Conservation (phyloP, 164 flowering plant species). For the Aristolochia fimbriata region DNA sequence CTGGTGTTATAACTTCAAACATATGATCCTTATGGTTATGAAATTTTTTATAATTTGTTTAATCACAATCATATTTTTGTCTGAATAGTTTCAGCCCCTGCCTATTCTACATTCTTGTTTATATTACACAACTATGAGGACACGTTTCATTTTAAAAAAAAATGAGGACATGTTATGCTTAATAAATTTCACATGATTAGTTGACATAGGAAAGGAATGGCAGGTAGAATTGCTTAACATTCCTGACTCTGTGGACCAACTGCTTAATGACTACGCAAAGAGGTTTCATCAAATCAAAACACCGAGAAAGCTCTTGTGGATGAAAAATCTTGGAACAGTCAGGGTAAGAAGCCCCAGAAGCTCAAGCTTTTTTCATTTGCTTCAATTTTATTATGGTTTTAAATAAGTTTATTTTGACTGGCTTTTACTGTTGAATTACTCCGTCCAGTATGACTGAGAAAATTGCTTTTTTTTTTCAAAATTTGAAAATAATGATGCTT, state of each 20-base stretch:
- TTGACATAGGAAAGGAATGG: slow-evolving; percentile 18
- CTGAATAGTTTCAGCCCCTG: no score
- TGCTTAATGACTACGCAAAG: slow-evolving; percentile 71
- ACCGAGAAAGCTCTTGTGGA: slow-evolving; percentile 92
- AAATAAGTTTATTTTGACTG: neutral
- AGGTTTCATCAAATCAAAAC: slow-evolving; percentile 87
- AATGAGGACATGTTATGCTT: no score
- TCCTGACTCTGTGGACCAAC: slow-evolving; percentile 59
- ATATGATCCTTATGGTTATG: no score
- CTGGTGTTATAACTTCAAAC: no score
- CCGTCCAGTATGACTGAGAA: neutral
- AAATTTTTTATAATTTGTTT: no score
- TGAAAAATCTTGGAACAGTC: slow-evolving; percentile 91
- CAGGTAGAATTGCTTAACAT: slow-evolving; percentile 75
- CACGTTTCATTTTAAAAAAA: no score
- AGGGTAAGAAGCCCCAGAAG: slow-evolving; percentile 43
- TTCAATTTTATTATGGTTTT: neutral
- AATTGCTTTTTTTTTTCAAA: neutral
- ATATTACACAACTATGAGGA: no score
- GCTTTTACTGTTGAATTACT: neutral
- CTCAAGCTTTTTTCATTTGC: neutral
- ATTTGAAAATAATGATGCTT: neutral
- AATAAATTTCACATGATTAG: neutral
- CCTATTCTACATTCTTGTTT: no score
- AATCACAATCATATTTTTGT: no score